Evolutionary conservation across 768 basidiomycete species (phyloP).

Genomic region (Macrolepiota albuminosa): DNA sequence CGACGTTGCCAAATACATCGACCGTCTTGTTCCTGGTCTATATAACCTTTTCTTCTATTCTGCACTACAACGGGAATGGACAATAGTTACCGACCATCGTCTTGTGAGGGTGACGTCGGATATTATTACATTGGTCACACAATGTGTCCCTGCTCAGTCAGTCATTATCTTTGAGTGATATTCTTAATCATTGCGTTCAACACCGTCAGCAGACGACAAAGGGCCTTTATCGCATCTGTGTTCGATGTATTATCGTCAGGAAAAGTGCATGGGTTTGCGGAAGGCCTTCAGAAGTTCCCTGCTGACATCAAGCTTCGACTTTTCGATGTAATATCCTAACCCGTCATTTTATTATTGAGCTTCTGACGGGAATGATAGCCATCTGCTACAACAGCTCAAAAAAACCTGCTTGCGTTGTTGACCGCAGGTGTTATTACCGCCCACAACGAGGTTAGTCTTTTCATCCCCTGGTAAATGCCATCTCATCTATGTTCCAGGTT

Average conservation of each 20-base stretch:
- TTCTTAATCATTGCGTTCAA: neutral
- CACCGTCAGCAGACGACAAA: constrained; percentile 52
- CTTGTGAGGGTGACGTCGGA: constrained; percentile 59
- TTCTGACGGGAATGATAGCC: constrained; percentile 26
- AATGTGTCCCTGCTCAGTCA: constrained; percentile 60
- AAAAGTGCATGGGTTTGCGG: constrained; percentile 43
- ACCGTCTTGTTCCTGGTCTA: constrained; percentile 66
- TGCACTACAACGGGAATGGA: constrained; percentile 26
- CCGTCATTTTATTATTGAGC: constrained; percentile 1
- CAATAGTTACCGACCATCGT: constrained; percentile 38
- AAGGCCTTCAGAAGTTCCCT: constrained; percentile 51
- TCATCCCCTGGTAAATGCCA: neutral
- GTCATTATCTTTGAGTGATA: constrained; percentile 25
- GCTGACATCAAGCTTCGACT: constrained; percentile 37
- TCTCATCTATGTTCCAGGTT: constrained; percentile 36
- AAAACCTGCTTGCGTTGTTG: constrained; percentile 64
- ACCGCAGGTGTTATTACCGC: constrained; percentile 62
- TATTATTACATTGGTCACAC: constrained; percentile 64
- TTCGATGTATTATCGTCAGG: constrained; percentile 56
- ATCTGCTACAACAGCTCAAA: constrained; percentile 41
- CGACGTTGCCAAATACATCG: constrained; percentile 79
- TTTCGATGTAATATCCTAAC: constrained; percentile 37
- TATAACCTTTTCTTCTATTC: constrained; percentile 57
- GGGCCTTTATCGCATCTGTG: constrained; percentile 44
- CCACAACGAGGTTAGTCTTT: constrained; percentile 54